Evolutionary conservation across 2,329 filamentous ascomycete species (phyloP).

Genomic region (Aureobasidium sp.): DNA sequence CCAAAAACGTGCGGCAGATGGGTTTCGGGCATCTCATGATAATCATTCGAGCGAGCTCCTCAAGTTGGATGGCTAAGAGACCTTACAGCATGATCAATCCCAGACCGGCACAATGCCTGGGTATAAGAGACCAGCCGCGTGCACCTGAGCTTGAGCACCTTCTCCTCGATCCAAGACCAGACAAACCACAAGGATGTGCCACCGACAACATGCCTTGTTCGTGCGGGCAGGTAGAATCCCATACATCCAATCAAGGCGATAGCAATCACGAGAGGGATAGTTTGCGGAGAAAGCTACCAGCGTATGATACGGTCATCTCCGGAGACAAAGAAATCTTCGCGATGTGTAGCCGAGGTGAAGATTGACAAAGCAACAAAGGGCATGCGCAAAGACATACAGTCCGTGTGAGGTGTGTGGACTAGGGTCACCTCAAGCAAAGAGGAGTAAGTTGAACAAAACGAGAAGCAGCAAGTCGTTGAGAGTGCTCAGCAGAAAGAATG

Average conservation of each 20-base stretch:
- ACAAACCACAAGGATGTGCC: background rate
- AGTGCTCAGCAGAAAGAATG: slow-evolving; percentile 1
- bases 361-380: background rate
- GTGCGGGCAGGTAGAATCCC: background rate
- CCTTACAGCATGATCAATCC: no score
- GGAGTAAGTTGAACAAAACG: background rate
- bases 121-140: background rate
- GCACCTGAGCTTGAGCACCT: background rate
- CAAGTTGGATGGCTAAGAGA: background rate
- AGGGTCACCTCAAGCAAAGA: background rate
- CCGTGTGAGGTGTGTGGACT: background rate
- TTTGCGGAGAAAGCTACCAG: background rate
- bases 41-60: background rate
- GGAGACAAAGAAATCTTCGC: background rate
- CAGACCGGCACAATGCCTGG: background rate
- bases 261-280: background rate
- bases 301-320: background rate
- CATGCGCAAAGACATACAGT: background rate
- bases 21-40: background rate
- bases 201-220: background rate
- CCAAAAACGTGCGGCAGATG: no score
- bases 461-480: slow-evolving; percentile 4
- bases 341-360: background rate
- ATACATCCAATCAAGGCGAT: background rate
- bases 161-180: background rate